A percentile compares a stretch with the other conserved stretches of the same genome.
These are phyloP conservation scores for Coemansia javaensis DNA, from an alignment of 192 early-diverging fungal genomes.

Conservation along the genomic window DNA sequence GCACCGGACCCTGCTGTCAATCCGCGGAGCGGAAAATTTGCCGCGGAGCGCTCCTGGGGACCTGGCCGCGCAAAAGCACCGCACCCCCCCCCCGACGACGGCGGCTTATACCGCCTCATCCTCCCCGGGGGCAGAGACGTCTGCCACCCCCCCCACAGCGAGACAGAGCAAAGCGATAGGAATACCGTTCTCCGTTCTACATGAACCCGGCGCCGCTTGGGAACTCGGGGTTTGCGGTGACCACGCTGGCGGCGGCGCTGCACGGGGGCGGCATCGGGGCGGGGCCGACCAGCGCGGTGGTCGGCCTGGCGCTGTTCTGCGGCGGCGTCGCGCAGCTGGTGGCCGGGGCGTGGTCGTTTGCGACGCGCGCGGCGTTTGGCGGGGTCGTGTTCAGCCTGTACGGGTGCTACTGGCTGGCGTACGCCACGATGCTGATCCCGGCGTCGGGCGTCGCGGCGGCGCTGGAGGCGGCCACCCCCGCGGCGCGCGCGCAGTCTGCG, in stretches of 20 bases:
- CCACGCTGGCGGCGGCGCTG: constrained; percentile 27
- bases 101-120: too few relatives aligned
- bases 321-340: constrained; percentile 33
- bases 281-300: constrained; percentile 27
- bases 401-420: constrained; percentile 56
- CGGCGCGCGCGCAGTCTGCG: constrained; percentile 42
- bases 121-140: too few relatives aligned
- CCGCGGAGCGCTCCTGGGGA: too few relatives aligned
- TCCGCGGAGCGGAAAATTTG: too few relatives aligned
- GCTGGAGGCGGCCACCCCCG: constrained; percentile 22
- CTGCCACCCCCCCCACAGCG: too few relatives aligned
- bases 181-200: too few relatives aligned
- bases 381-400: constrained; percentile 36
- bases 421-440: constrained; percentile 50
- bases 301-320: constrained; percentile 39
- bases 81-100: too few relatives aligned
- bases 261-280: constrained; percentile 38
- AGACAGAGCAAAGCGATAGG: too few relatives aligned
- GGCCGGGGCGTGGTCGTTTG: constrained; percentile 37
- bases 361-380: constrained; percentile 29
- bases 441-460: constrained; percentile 48
- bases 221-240: constrained; percentile 41
- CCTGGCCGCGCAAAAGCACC: too few relatives aligned
- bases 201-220: constrained; percentile 42
- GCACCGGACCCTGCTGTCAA: too few relatives aligned